Evolutionary conservation across 371 early-diverging fungal species (phyloP).

Genomic region (Syncephalastrum racemosum): DNA sequence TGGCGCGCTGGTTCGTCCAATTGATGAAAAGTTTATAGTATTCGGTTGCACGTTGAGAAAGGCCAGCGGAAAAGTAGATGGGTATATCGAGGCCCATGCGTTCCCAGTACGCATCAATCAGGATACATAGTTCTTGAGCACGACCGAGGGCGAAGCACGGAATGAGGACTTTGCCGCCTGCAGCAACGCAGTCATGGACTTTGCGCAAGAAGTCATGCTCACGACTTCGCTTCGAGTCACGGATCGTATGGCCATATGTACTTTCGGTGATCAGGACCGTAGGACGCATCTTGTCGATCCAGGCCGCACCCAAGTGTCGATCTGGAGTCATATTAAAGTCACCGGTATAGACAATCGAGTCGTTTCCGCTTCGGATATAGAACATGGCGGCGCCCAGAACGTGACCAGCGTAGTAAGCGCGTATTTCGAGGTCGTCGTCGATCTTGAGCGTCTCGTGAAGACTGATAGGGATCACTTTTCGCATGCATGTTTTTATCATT

Average conservation of each 20-base stretch:
- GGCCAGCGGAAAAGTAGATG: constrained; percentile 92
- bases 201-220: constrained; percentile 93
- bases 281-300: constrained; percentile 89
- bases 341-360: constrained; percentile 94
- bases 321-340: constrained; percentile 99
- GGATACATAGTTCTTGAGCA: constrained; percentile 94
- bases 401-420: constrained; percentile 97
- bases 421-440: constrained; percentile 82
- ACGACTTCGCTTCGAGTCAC: constrained; percentile 90
- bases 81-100: constrained; percentile 86
- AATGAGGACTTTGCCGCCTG: constrained; percentile 93
- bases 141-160: constrained; percentile 97
- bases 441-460: constrained; percentile 87
- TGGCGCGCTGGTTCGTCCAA: constrained; percentile 96
- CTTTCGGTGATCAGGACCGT: constrained; percentile 94
- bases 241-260: constrained; percentile 94
- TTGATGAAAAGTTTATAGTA: constrained; percentile 93
- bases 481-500: constrained; percentile 87
- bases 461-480: constrained; percentile 87
- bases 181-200: constrained; percentile 82
- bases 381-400: constrained; percentile 99
- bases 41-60: constrained; percentile 91
- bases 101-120: constrained; percentile 96
- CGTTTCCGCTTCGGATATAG: constrained; percentile 76
- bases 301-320: constrained; percentile 92